Evolutionary conservation across 2,329 filamentous ascomycete genomes (phyloP).

Genomic region (Pseudogymnoascus sp.): DNA sequence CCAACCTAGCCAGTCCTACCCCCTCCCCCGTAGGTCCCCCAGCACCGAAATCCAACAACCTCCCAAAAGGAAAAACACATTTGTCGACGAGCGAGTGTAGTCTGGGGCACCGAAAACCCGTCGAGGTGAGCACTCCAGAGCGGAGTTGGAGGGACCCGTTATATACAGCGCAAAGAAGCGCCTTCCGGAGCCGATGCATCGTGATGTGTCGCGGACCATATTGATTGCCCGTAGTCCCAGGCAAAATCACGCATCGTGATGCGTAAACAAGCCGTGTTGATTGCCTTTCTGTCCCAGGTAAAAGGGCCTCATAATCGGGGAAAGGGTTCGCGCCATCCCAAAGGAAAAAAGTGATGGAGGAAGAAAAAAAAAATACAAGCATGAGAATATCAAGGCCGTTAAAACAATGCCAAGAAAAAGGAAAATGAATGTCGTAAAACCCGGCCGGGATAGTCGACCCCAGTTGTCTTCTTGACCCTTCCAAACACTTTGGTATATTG

Average conservation of each 20-base stretch:
- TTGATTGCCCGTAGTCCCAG: background rate
- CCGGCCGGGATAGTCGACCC: background rate
- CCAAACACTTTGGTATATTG: background rate
- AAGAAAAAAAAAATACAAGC: background rate
- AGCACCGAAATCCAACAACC: background rate
- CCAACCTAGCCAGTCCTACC: background rate
- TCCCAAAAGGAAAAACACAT: background rate
- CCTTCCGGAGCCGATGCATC: background rate
- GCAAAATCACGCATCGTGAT: too few relatives aligned
- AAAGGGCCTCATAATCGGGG: too few relatives aligned
- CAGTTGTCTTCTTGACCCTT: background rate
- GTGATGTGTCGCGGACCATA: background rate
- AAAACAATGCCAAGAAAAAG: background rate
- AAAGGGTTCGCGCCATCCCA: background rate
- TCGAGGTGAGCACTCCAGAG: too few relatives aligned
- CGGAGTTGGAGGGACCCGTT: background rate
- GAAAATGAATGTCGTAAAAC: background rate
- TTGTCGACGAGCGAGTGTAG: background rate
- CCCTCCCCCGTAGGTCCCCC: too few relatives aligned
- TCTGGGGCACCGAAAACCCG: background rate
- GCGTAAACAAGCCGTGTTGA: too few relatives aligned
- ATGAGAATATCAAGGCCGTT: background rate
- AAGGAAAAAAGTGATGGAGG: background rate
- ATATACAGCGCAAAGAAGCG: background rate
- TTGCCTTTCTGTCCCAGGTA: too few relatives aligned